Conservation (phyloP, 345 rosid genomes). For the Aegle marmelos region DNA sequence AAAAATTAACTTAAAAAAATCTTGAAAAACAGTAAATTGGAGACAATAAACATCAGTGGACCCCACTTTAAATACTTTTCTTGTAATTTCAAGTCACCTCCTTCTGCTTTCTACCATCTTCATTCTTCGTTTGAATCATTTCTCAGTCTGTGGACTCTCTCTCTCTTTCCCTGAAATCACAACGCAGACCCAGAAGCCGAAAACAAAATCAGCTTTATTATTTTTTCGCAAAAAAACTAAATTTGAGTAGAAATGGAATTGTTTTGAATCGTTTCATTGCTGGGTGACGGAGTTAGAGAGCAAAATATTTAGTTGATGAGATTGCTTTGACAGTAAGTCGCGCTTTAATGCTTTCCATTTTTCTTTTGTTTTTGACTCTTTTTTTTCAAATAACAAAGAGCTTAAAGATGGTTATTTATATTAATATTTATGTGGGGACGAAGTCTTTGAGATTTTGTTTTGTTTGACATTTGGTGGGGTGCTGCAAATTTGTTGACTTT, state of each 20-base stretch:
- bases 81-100: not conserved
- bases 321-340: conserved; percentile 30
- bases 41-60: conserved; percentile 7
- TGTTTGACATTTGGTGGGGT: conserved; percentile 6
- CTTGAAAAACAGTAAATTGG: not conserved
- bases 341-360: conserved; percentile 11
- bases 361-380: not conserved
- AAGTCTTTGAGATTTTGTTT: not conserved
- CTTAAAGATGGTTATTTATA: not conserved
- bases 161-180: not conserved
- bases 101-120: not conserved
- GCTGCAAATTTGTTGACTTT: not conserved
- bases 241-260: not conserved
- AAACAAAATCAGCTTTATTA: not conserved
- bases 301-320: conserved; percentile 14
- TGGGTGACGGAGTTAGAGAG: not conserved
- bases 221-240: no score
- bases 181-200: not conserved
- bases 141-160: not conserved
- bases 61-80: conserved; percentile 21
- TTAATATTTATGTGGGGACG: not conserved
- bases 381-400: not conserved
- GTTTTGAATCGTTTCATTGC: not conserved
- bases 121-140: not conserved
- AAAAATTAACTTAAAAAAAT: not conserved